These are phyloP conservation scores for Silene uniflora DNA, from an alignment of 148 eudicot species.

Conservation along the genomic window DNA sequence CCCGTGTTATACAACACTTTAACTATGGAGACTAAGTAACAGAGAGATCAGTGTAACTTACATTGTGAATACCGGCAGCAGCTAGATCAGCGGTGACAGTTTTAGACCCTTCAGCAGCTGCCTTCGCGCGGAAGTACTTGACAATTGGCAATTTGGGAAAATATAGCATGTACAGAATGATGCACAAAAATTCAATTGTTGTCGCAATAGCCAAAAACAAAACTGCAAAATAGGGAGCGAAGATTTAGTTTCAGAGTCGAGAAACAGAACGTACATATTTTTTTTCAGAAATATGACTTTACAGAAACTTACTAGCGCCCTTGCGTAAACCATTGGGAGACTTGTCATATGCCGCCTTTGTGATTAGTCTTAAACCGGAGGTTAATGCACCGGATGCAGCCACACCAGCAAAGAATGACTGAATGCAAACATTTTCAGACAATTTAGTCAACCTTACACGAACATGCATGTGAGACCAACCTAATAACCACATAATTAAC, in stretches of 20 bases:
- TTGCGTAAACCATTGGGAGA: slow-evolving; percentile 40
- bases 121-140: slow-evolving; percentile 55
- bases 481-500: no score
- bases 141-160: slow-evolving; percentile 58
- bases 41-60: neutral
- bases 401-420: slow-evolving; percentile 72
- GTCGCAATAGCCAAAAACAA: slow-evolving; percentile 49
- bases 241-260: neutral
- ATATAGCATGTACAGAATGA: slow-evolving; percentile 42
- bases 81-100: slow-evolving; percentile 54
- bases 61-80: slow-evolving; percentile 49
- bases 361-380: slow-evolving; percentile 38
- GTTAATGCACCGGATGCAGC: slow-evolving; percentile 48
- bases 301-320: slow-evolving; percentile 39
- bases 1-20: neutral
- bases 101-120: slow-evolving; percentile 56
- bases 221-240: slow-evolving; percentile 31
- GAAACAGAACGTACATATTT: neutral
- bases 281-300: neutral
- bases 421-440: slow-evolving; percentile 11
- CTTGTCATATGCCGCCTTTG: slow-evolving; percentile 40
- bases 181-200: slow-evolving; percentile 42
- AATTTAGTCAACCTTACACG: no score
- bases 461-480: no score
- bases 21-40: neutral